A percentile compares a stretch with the other conserved stretches of the same genome.
Conservation (phyloP, 306 rosid genomes). For the Leucaena leucocephala region DNA sequence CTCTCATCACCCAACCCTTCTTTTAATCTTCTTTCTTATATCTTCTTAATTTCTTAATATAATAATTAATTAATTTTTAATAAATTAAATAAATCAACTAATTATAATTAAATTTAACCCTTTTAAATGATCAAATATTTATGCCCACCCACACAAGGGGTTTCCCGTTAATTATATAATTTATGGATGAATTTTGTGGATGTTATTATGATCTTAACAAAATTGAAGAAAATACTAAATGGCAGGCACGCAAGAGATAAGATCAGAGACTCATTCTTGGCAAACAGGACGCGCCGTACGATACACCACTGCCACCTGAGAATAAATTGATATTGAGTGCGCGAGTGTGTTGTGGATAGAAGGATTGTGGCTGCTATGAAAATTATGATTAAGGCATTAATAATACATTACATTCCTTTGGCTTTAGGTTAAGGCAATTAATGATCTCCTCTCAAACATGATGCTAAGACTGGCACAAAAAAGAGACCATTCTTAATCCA, state of each 20-base stretch:
- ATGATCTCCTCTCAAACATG: not conserved
- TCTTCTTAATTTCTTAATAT: too few relatives aligned
- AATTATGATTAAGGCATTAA: not conserved
- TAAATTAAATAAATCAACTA: too few relatives aligned
- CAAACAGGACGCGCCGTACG: not conserved
- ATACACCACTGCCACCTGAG: not conserved
- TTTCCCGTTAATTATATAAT: too few relatives aligned
- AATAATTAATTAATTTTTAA: too few relatives aligned
- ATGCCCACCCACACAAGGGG: not conserved
- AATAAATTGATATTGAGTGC: not conserved
- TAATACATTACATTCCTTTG: slow-evolving; percentile 7
- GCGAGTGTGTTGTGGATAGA: not conserved
- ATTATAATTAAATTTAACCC: too few relatives aligned
- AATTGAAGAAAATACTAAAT: not conserved
- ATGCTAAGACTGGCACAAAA: not conserved
- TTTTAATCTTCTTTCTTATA: not conserved
- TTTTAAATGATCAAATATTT: not conserved
- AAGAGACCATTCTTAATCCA: not conserved
- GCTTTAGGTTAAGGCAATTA: slow-evolving; percentile 9
- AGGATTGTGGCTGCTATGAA: not conserved
- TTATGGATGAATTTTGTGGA: too few relatives aligned
- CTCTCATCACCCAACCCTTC: not conserved
- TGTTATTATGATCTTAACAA: not conserved
- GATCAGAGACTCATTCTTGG: not conserved
- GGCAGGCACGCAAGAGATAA: not conserved